Base-by-base conservation (phyloP, 192 early-diverging fungal species). In the Coemansia sp. region DNA sequence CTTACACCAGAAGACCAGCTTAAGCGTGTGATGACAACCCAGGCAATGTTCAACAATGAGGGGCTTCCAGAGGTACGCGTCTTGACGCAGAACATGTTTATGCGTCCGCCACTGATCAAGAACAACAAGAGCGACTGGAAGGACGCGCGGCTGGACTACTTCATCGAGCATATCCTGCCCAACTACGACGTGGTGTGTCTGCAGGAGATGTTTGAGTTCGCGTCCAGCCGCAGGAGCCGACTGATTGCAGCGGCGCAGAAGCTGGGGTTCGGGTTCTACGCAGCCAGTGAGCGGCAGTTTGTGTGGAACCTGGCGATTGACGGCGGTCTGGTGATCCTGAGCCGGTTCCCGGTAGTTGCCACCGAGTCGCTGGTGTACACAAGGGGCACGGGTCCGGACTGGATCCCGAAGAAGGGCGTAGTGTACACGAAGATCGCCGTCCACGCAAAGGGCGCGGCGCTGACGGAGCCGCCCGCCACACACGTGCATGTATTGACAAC, bases 161-260 rank as follows among this genome's bases (percentile, higher is more conserved):
- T 93, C 60, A 85, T 90, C 34, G 74, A 85, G 28, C 62, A 83
- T 53, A 69, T 91, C 22, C 74, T 92, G 34, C 84, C 80, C n/a
- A 61, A 84, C n/a, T 90, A 88, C 72, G 89, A 93, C 69, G 74
- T 94, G 17, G 83, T 94, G 27, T 83, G 85, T 41, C 76, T 94
- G 60, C 92, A 94, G 65, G 92, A 94, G 62, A 84, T 89, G 61
- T 94, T 89, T 80, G 86, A 88, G 28, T 94, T 86, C 69, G 90
- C 84, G 6, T 76, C 70, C 6, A 83, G 83, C 19, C 61, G 81
- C 8, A 82, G 92, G 6, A 82, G 83, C 45, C 64, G 79, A 29
- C 61, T 94, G 33, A 67, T 92, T 28, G 67, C 59, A 17, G 79
- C 75, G 38, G 92, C 91, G 6, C 71, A 84, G 52, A 72, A 86